phyloP scores from a whole-genome alignment of 768 basidiomycete genomes.

The Boletus tomentosulus region DNA sequence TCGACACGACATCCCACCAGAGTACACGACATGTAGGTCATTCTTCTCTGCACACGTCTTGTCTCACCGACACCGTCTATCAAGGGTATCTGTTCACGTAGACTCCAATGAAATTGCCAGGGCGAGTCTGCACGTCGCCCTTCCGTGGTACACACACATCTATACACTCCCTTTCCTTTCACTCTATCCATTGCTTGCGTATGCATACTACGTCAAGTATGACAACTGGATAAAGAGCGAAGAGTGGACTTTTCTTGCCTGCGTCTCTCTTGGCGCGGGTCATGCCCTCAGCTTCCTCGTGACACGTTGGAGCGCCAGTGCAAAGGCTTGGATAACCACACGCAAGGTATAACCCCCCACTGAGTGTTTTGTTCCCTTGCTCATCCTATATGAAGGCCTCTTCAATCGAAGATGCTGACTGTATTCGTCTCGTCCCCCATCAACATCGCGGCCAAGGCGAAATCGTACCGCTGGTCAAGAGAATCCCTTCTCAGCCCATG shows the following conservation, averaged over 20 bases:
- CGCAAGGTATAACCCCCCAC: constrained; percentile 46
- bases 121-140: constrained; percentile 60
- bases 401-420: constrained; percentile 68
- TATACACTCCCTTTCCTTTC: constrained; percentile 77
- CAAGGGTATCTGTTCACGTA: constrained; percentile 47
- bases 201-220: constrained; percentile 89
- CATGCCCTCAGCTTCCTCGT: constrained; percentile 92
- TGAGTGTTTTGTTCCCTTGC: neutral
- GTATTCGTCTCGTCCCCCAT: constrained; percentile 76
- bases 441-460: constrained; percentile 85
- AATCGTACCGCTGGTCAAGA: constrained; percentile 74
- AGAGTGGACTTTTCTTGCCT: constrained; percentile 97
- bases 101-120: constrained; percentile 63
- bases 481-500: constrained; percentile 47
- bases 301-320: constrained; percentile 83
- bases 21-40: constrained; percentile 17
- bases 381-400: constrained; percentile 39
- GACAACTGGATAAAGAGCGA: constrained; percentile 88
- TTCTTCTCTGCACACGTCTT: neutral
- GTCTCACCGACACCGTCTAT: neutral
- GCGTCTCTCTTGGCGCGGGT: constrained; percentile 75
- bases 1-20: constrained; percentile 2
- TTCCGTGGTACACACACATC: constrained; percentile 67
- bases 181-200: constrained; percentile 78
- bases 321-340: constrained; percentile 78